These are phyloP conservation scores for Malassezia yamatoensis DNA, from an alignment of 1,284 basidiomycete genomes.

Conservation along the genomic window DNA sequence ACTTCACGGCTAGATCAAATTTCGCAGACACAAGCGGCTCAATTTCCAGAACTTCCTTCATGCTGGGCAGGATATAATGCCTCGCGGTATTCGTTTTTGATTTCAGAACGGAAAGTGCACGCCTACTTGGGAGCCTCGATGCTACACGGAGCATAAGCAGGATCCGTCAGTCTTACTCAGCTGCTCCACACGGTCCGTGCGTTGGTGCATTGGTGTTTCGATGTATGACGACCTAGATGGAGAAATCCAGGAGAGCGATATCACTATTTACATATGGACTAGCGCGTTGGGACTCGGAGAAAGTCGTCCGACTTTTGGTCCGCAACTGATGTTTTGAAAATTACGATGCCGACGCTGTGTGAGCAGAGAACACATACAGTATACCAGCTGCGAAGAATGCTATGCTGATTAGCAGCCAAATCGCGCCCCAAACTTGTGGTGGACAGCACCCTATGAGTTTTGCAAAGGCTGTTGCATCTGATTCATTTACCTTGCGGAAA, in stretches of 20 bases:
- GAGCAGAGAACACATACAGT: conserved; percentile 52
- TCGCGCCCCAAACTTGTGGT: conserved; percentile 54
- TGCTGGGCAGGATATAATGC: background rate
- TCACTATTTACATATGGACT: conserved; percentile 12
- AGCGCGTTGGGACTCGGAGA: conserved; percentile 18
- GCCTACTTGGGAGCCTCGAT: background rate
- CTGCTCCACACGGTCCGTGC: no score
- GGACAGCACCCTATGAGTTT: conserved; percentile 62
- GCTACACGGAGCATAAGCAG: background rate
- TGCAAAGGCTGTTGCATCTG: conserved; percentile 82
- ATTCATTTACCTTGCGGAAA: conserved; percentile 60
- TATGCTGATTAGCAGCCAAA: conserved; percentile 76
- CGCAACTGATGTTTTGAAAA: conserved; percentile 35
- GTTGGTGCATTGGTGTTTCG: no score
- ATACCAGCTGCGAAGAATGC: conserved; percentile 72
- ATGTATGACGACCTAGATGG: no score
- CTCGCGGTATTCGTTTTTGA: background rate
- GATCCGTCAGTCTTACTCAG: background rate
- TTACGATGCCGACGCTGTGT: conserved; percentile 25
- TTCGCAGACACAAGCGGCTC: conserved; percentile 20
- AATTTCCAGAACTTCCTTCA: background rate
- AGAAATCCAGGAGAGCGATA: background rate
- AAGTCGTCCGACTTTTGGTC: conserved; percentile 33
- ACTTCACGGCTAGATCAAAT: conserved; percentile 23
- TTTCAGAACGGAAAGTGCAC: background rate